Evolutionary conservation across 257 asterid species (phyloP), one percentile per base, ranked within the genome.

Genomic region (Orobanche coerulescens): DNA sequence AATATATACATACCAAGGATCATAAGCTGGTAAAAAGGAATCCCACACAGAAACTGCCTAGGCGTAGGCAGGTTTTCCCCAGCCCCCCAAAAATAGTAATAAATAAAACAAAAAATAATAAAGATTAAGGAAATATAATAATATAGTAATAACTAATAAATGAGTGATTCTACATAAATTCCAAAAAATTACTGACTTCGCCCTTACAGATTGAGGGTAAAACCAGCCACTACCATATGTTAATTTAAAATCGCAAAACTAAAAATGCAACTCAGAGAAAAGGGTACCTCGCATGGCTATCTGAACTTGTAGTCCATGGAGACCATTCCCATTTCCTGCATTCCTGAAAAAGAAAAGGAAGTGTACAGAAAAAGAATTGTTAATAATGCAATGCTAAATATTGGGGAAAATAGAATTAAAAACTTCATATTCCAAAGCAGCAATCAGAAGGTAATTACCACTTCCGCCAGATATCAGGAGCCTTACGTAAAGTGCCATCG

Each of bases 391-490:
- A 43, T 43, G 58, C 22, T 28, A 33, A 65, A 64, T 61, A 47
- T 10, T 56, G 58, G 50, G 0, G 57, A 72, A 66, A 64, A 23
- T 33, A 22, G 28, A 47, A 10, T 3, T 56, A 31, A 48, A 37
- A 4, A 39, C n/a, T n/a, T n/a, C n/a, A n/a, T 66, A 16, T 31
- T 16, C 5, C 10, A 46, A 67, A 26, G 61, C 47, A 69, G 36
- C 51, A 59, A 8, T 26, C 31, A 46, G 10, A 37, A 43, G 74
- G 36, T 39, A 68, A 30, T 53, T 77, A 91, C 99, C 99, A 93
- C 65, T 87, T 93, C 80, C 90, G 83, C 99, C 99, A 93, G 58
- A 93, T 89, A 72, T 93, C 99, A 46, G 99, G 99, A 67, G 99
- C 97, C 81, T 93, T 93, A 10, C 99, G 95, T 57, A 93, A 75